Base-by-base conservation (phyloP, 1,284 basidiomycete species). In the Heliocybe sulcata region DNA sequence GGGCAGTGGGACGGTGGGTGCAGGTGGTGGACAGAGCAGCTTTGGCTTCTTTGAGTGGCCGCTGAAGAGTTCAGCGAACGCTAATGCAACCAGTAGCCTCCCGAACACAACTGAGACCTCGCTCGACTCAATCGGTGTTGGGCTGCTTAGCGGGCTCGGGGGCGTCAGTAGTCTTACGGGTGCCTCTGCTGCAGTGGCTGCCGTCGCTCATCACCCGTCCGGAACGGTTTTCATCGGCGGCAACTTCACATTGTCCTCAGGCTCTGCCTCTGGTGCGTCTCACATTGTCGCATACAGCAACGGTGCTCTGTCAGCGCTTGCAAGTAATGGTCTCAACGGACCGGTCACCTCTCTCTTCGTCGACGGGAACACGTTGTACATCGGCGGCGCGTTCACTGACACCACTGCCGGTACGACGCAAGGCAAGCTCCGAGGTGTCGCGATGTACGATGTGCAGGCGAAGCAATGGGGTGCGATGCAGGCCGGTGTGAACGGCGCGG, bases 41-140 rank as follows among this genome's bases (percentile, higher is more conserved):
- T 91, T 90, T 62, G 90, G 90, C 9, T 85, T 92, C 65, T 81
- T 90, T 54, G 90, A 92, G 64, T 92, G 90, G 90, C 83, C 85
- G 25, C 67, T 86, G 38, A 70, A 67, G 50, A 64, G 72, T 22
- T 65, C 67, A 26, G 60, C 68, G 0, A 68, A 64, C n/a, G 66
- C 74, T 12, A 82, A 88, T 64, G 85, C 83, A 4, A 81, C 80
- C 2, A 69, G 77, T 22, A 67, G 74, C 1, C 71, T 94, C 35
- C 72, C 85, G 1, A 93, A 92, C 64, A 69, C 77, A 1, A 82
- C 87, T n/a, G 76, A 90, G 67, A 94, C 92, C 1, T 59, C 77
- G 1, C 67, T 91, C 22, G 90, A 94, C 59, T 63, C 67, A 23
- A 68, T 88, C 52, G 86, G 85, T 1, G 75, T 88, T 52, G 72